These are phyloP conservation scores for Turnera subulata DNA, from an alignment of 345 rosid species.

Conservation along the genomic window DNA sequence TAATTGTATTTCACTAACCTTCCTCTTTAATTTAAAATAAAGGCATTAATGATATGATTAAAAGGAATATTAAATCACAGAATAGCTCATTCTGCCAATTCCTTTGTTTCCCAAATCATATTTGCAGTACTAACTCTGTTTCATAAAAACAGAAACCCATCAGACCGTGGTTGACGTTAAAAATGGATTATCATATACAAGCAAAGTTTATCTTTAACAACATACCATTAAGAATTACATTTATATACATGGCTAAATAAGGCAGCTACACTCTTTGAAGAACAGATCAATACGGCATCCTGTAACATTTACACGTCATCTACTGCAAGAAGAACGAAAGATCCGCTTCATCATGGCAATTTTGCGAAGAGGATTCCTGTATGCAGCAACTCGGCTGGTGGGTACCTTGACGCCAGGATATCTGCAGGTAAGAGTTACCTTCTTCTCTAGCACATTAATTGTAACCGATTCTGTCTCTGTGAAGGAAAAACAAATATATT, in stretches of 20 bases:
- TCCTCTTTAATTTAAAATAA: not conserved
- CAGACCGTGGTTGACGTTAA: not conserved
- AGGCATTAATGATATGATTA: not conserved
- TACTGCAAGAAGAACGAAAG: slow-evolving; percentile 33
- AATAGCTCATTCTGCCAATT: too few relatives aligned
- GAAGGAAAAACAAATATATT: not conserved
- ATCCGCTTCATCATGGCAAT: slow-evolving; percentile 51
- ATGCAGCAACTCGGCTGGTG: slow-evolving; percentile 26
- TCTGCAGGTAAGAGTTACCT: slow-evolving; percentile 63
- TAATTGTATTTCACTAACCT: not conserved
- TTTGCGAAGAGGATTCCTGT: slow-evolving; percentile 42
- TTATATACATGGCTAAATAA: slow-evolving; percentile 11
- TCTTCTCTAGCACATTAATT: slow-evolving; percentile 66
- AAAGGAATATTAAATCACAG: not conserved
- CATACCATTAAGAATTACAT: not conserved
- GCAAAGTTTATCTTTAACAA: not conserved
- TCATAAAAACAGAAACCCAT: not conserved
- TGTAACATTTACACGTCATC: slow-evolving; percentile 2
- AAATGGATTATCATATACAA: not conserved
- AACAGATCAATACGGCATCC: not conserved
- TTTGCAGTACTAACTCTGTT: too few relatives aligned
- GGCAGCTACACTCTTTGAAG: not conserved
- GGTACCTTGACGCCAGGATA: slow-evolving; percentile 40
- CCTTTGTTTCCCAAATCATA: too few relatives aligned
- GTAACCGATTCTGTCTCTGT: slow-evolving; percentile 74